Conservation (phyloP, 495 filamentous ascomycete species). For the Neurospora tetrasperma region DNA sequence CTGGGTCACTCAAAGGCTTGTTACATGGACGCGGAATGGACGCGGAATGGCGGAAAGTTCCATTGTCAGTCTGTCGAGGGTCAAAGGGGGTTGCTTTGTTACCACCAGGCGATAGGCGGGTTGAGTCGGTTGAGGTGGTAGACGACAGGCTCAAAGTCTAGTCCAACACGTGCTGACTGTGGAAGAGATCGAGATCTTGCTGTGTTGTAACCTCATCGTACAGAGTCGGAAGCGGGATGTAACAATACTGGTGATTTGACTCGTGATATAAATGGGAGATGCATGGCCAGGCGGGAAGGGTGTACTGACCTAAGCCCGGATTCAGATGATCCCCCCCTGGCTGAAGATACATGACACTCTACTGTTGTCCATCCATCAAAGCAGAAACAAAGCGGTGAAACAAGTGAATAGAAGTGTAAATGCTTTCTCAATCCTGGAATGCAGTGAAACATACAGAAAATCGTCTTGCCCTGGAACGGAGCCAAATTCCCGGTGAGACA, state of each 20-base stretch:
- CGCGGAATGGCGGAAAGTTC: not conserved
- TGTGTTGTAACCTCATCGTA: not conserved
- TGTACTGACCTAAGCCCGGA: not conserved
- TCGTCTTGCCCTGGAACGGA: too few species aligned
- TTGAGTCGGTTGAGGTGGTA: not conserved
- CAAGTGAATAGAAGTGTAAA: not conserved
- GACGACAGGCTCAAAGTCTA: not conserved
- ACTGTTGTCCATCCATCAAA: not conserved
- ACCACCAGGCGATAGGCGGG: not conserved
- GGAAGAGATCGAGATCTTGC: not conserved
- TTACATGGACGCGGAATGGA: not conserved
- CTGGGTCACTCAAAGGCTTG: not conserved
- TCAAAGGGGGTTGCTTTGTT: not conserved
- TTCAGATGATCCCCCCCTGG: not conserved
- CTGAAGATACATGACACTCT: not conserved
- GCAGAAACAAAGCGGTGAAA: not conserved
- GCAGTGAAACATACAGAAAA: not conserved
- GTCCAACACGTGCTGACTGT: not conserved
- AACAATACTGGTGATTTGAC: not conserved
- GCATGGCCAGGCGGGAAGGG: not conserved
- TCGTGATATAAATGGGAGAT: not conserved
- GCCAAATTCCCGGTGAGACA: too few species aligned
- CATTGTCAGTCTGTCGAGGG: not conserved
- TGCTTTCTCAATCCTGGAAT: not conserved
- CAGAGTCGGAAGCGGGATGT: not conserved